Conservation (phyloP, 371 early-diverging fungal species). For the Coemansia sp. region DNA sequence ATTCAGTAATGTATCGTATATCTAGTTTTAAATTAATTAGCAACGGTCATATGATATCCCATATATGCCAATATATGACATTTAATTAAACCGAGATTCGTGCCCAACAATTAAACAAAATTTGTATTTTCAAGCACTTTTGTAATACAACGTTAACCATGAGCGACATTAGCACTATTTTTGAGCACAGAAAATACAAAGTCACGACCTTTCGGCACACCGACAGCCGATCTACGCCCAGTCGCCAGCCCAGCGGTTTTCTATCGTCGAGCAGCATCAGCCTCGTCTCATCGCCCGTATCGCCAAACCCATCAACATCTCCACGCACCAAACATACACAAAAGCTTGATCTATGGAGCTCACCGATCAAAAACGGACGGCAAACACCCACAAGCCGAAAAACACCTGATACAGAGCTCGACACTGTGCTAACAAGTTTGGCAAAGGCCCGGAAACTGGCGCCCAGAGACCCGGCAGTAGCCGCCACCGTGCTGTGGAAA, state of each 20-base stretch:
- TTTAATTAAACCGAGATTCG: not conserved
- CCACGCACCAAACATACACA: not conserved
- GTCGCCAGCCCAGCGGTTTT: constrained; percentile 9
- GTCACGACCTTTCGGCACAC: not conserved
- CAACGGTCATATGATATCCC: not conserved
- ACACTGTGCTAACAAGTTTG: constrained; percentile 21
- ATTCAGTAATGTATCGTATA: no score
- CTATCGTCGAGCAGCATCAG: constrained; percentile 36
- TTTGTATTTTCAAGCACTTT: no score
- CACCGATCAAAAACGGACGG: not conserved
- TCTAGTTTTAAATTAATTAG: not conserved
- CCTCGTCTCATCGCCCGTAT: constrained; percentile 8
- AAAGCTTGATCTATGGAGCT: not conserved
- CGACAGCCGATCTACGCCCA: constrained; percentile 7
- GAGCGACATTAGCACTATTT: not conserved
- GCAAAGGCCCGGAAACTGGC: constrained; percentile 24
- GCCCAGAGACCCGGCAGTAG: constrained; percentile 34
- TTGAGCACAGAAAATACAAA: not conserved
- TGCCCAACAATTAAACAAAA: not conserved
- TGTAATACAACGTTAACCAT: not conserved
- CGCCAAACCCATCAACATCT: not conserved
- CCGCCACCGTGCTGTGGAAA: constrained; percentile 43
- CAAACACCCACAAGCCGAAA: not conserved
- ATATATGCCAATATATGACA: not conserved
- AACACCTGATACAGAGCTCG: not conserved